These are phyloP conservation scores for Thielaviopsis musarum DNA, from an alignment of 2,329 filamentous ascomycete species.

Conservation along the genomic window DNA sequence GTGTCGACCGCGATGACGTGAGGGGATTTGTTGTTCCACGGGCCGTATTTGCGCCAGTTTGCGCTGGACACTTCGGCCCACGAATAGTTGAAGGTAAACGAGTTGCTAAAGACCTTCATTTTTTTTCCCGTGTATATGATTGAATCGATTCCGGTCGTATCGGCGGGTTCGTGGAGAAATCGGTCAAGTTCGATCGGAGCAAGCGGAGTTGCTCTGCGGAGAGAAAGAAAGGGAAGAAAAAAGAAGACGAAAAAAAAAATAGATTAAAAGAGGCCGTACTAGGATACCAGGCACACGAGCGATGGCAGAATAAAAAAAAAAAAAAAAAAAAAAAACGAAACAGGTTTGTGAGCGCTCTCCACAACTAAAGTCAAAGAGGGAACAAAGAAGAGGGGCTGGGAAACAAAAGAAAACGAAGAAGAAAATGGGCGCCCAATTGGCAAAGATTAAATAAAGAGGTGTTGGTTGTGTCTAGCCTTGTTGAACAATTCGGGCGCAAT, in stretches of 20 bases:
- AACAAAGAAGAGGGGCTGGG: neutral
- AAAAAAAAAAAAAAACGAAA: neutral
- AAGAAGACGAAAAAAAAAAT: neutral
- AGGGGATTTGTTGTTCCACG: conserved; percentile 97
- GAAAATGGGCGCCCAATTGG: neutral
- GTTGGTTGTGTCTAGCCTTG: too few species aligned
- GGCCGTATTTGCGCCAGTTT: conserved; percentile 98
- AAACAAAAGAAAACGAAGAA: neutral
- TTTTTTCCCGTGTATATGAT: conserved; percentile 12
- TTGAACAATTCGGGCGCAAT: too few species aligned
- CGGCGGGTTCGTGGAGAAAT: too few species aligned
- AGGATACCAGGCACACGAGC: too few species aligned
- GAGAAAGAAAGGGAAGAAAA: neutral
- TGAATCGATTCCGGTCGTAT: too few species aligned
- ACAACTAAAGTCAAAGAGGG: neutral
- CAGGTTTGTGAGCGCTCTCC: neutral
- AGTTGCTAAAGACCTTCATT: conserved; percentile 94
- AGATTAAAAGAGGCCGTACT: neutral
- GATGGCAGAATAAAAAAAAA: neutral
- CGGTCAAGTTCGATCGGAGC: too few species aligned
- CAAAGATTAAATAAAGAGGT: neutral
- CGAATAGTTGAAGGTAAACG: conserved; percentile 86
- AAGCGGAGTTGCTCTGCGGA: neutral
- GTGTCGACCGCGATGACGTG: conserved; percentile 96
- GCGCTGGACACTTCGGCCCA: conserved; percentile 96